These are phyloP conservation scores for Coemansia sp. DNA, from an alignment of 192 early-diverging fungal genomes.

Conservation along the genomic window DNA sequence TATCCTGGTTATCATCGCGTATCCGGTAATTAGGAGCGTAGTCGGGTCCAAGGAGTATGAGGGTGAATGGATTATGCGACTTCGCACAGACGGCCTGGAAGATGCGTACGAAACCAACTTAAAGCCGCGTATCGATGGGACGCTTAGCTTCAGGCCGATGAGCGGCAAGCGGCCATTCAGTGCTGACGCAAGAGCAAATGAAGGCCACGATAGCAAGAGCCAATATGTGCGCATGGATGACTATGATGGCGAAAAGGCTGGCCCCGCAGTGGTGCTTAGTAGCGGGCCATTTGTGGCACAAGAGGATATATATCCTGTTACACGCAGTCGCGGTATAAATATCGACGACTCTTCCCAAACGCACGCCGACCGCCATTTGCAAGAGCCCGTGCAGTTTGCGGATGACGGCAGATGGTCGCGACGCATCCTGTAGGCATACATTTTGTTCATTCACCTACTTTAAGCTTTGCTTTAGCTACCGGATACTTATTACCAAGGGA, in stretches of 20 bases:
- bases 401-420: not conserved
- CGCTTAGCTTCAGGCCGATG: constrained; percentile 10
- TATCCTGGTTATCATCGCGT: constrained; percentile 16
- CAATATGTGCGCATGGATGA: not conserved
- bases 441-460: not conserved
- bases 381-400: not conserved
- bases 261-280: not conserved
- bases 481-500: too few relatives aligned
- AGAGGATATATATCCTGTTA: not conserved
- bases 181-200: not conserved
- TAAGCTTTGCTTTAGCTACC: too few relatives aligned
- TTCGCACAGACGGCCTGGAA: constrained; percentile 15
- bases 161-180: not conserved
- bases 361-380: not conserved
- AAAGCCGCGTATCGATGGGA: constrained; percentile 8
- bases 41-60: constrained; percentile 14
- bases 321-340: not conserved
- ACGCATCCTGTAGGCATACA: not conserved
- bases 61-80: constrained; percentile 17
- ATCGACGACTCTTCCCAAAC: not conserved
- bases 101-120: constrained; percentile 9
- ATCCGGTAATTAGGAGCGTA: constrained; percentile 19
- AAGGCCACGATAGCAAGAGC: not conserved
- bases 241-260: not conserved
- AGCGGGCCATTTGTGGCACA: not conserved